phyloP scores from a whole-genome alignment of 805 yeast genomes.

The Saturnispora dispora region DNA sequence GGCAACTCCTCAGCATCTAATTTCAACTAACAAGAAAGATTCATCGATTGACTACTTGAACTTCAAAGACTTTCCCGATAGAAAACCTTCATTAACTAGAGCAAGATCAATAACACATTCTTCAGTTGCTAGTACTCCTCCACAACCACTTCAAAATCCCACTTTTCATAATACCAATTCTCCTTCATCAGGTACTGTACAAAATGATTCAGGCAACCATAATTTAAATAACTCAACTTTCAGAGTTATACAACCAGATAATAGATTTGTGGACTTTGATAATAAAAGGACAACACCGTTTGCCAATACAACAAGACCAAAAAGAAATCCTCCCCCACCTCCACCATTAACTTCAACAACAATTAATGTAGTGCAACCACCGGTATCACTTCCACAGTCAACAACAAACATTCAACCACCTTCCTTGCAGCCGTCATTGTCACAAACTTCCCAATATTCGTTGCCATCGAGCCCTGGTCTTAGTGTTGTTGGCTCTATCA shows the following conservation, averaged over 20 bases:
- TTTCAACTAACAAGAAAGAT: conserved; percentile 32
- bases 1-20: conserved; percentile 60
- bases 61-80: conserved; percentile 37
- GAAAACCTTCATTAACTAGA: conserved; percentile 20
- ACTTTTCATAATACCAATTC: background rate
- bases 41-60: conserved; percentile 41
- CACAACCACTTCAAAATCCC: background rate
- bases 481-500: background rate
- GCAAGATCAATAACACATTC: conserved; percentile 24
- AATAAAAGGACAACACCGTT: conserved; percentile 71
- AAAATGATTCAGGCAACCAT: conserved; percentile 1
- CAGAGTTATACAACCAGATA: conserved; percentile 56
- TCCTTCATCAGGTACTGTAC: background rate
- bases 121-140: conserved; percentile 5
- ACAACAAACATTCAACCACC: conserved; percentile 3
- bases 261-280: conserved; percentile 73
- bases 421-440: conserved; percentile 4
- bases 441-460: background rate
- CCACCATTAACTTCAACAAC: conserved; percentile 28
- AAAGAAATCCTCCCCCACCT: conserved; percentile 19
- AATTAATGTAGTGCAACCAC: background rate
- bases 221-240: conserved; percentile 32
- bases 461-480: background rate
- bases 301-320: conserved; percentile 25
- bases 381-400: conserved; percentile 26